Conservation (phyloP, 164 flowering plant species). For the Paratinospora sagittata region DNA sequence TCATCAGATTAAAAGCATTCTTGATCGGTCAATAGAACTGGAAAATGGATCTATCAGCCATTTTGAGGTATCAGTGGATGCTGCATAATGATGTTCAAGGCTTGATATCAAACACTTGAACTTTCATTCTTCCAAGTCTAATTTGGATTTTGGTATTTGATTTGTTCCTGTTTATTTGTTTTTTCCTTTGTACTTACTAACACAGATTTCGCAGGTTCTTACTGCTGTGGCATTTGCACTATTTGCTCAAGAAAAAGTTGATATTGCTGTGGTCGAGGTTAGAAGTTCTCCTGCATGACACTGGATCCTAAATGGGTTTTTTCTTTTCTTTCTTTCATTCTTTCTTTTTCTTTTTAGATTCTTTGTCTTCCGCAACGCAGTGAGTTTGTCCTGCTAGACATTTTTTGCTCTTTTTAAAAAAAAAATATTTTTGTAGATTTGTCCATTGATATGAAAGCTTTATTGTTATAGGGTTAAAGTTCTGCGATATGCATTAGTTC, state of each 20-base stretch:
- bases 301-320: not conserved
- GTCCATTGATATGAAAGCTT: not conserved
- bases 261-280: slow-evolving; percentile 92
- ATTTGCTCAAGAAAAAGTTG: slow-evolving; percentile 74
- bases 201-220: slow-evolving; percentile 46
- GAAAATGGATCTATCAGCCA: too few relatives aligned
- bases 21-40: too few relatives aligned
- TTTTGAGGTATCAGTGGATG: too few relatives aligned
- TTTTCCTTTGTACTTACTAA: not conserved
- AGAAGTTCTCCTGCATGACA: not conserved
- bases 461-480: not conserved
- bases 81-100: too few relatives aligned
- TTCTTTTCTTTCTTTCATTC: not conserved
- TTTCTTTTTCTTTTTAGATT: not conserved
- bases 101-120: too few relatives aligned
- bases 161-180: slow-evolving; percentile 60
- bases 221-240: slow-evolving; percentile 80
- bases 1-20: too few relatives aligned
- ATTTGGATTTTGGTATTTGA: too few relatives aligned
- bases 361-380: not conserved
- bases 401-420: not conserved
- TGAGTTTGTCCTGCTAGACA: not conserved
- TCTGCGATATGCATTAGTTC: too few relatives aligned
- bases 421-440: not conserved
- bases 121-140: too few relatives aligned